Evolutionary conservation across 2,329 filamentous ascomycete genomes (phyloP).

Genomic region (Aspergillus sp.): DNA sequence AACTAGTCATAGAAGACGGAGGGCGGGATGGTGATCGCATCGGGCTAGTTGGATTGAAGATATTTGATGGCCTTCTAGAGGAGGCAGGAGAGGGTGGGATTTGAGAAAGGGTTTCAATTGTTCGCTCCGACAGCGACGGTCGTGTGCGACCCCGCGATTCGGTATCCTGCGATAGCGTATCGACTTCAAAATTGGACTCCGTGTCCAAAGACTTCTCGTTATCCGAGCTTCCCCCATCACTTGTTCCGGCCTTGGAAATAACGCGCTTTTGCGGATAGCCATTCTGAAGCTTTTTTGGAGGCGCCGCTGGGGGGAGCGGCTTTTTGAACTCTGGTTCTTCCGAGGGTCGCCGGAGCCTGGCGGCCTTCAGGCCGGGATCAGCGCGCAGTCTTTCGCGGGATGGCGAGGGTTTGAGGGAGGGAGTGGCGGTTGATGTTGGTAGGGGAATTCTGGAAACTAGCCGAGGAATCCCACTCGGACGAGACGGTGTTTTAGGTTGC

Average conservation of each 20-base stretch:
- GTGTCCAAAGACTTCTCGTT: constrained; percentile 13
- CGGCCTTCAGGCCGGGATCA: constrained; percentile 38
- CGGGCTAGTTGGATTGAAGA: constrained; percentile 66
- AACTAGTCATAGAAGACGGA: constrained; percentile 57
- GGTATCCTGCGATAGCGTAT: constrained; percentile 18
- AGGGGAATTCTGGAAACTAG: constrained; percentile 54
- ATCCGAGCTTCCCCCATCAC: constrained; percentile 18
- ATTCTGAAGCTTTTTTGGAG: constrained; percentile 23
- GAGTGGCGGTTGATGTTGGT: constrained; percentile 41
- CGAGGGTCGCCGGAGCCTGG: constrained; percentile 40
- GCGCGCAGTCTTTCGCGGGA: constrained; percentile 50
- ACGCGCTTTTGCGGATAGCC: constrained; percentile 21
- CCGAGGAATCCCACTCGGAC: constrained; percentile 49
- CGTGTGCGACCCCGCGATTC: constrained; percentile 28
- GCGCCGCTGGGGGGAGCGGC: constrained; percentile 27
- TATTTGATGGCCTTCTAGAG: constrained; percentile 66
- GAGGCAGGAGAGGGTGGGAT: constrained; percentile 75
- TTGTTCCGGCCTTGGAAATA: constrained; percentile 20
- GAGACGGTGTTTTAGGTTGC: constrained; percentile 28
- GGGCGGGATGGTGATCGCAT: constrained; percentile 64
- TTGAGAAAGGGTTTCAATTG: constrained; percentile 77
- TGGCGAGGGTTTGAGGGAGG: constrained; percentile 47
- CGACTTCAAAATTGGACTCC: constrained; percentile 15
- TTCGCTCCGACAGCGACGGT: constrained; percentile 68
- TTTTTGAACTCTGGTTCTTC: constrained; percentile 40